These are phyloP conservation scores for Solanum pinnatisectum DNA, from an alignment of 257 asterid genomes.

Conservation along the genomic window DNA sequence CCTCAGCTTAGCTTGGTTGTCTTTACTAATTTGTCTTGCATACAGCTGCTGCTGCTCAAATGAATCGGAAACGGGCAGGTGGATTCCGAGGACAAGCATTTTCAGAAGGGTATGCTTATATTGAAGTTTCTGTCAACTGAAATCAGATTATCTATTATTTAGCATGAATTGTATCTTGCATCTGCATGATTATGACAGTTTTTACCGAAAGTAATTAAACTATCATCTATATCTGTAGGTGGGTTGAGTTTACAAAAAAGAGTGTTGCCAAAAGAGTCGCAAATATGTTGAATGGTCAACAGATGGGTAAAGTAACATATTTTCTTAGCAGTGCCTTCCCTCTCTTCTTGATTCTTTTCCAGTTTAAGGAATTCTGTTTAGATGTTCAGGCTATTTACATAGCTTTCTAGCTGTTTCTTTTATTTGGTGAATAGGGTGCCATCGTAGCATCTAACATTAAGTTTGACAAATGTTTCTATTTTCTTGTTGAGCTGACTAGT, in stretches of 20 bases:
- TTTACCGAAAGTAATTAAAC: background rate
- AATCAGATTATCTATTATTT: background rate
- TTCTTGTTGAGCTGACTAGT: background rate
- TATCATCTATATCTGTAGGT: slow-evolving; percentile 34
- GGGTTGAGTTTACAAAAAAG: slow-evolving; percentile 87
- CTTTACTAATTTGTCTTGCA: background rate
- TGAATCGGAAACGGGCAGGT: slow-evolving; percentile 58
- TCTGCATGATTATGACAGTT: background rate
- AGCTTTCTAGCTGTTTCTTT: background rate
- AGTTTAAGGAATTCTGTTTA: background rate
- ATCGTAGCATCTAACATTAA: background rate
- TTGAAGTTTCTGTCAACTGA: background rate
- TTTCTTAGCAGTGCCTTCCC: background rate
- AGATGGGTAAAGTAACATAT: slow-evolving; percentile 34
- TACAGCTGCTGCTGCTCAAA: slow-evolving; percentile 50
- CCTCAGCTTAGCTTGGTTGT: background rate
- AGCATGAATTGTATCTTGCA: background rate
- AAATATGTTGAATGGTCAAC: slow-evolving; percentile 75
- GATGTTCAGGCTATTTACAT: background rate
- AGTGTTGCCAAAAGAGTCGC: slow-evolving; percentile 85
- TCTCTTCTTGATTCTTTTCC: background rate
- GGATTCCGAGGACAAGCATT: slow-evolving; percentile 77
- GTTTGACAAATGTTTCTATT: background rate
- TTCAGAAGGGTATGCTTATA: slow-evolving; percentile 68
- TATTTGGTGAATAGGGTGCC: no score